phyloP scores from a whole-genome alignment of 1,284 basidiomycete species.

The Mycocalia duriaeana region DNA sequence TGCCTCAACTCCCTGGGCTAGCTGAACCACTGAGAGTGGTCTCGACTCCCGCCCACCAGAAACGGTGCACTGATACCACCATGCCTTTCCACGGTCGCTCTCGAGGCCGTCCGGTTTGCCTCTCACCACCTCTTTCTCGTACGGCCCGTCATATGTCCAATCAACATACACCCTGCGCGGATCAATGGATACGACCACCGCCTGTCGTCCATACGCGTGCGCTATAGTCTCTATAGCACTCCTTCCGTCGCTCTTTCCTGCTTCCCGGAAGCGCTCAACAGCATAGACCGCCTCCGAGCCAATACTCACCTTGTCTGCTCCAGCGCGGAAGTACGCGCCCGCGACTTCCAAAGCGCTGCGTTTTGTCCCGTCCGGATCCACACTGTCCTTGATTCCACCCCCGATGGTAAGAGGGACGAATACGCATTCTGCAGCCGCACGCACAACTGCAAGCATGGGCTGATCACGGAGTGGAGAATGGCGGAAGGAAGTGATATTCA shows the following conservation, averaged over 20 bases:
- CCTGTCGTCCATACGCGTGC: slow-evolving; percentile 88
- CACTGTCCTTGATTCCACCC: slow-evolving; percentile 94
- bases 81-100: slow-evolving; percentile 69
- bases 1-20: slow-evolving; percentile 83
- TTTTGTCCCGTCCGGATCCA: slow-evolving; percentile 91
- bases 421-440: slow-evolving; percentile 83
- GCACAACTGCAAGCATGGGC: slow-evolving; percentile 96
- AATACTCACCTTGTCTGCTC: slow-evolving; percentile 97
- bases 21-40: slow-evolving; percentile 89
- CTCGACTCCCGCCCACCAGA: slow-evolving; percentile 87
- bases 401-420: slow-evolving; percentile 99
- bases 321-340: slow-evolving; percentile 92
- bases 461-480: slow-evolving; percentile 93
- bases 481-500: slow-evolving; percentile 99
- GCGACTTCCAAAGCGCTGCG: slow-evolving; percentile 91
- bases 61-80: slow-evolving; percentile 99
- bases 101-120: slow-evolving; percentile 45
- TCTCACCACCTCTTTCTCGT: slow-evolving; percentile 63
- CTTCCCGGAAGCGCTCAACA: slow-evolving; percentile 76
- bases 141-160: slow-evolving; percentile 63
- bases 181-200: slow-evolving; percentile 97
- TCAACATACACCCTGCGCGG: slow-evolving; percentile 87
- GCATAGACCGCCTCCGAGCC: slow-evolving; percentile 94
- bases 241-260: slow-evolving; percentile 54
- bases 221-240: slow-evolving; percentile 96